Conservation (phyloP, 2,329 filamentous ascomycete species). For the Sporothrix phasma region DNA sequence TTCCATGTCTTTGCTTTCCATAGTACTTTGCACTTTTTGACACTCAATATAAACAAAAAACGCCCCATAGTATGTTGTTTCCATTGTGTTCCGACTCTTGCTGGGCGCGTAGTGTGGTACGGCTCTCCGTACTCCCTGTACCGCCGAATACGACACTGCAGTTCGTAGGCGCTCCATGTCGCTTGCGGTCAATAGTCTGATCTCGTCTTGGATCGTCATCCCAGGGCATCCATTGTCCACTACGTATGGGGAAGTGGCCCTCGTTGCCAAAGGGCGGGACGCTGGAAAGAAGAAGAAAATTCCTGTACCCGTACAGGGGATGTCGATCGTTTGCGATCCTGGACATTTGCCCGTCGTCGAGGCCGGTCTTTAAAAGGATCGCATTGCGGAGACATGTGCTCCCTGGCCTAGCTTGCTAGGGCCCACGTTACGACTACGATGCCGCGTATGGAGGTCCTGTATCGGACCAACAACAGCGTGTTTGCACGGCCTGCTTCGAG, state of each 20-base stretch:
- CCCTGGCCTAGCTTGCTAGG: background rate
- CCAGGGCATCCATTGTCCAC: too few species aligned
- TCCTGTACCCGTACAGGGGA: background rate
- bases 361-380: background rate
- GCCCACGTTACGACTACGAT: background rate
- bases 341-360: background rate
- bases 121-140: too few species aligned
- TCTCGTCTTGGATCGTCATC: background rate
- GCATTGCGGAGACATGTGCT: background rate
- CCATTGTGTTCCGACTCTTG: background rate
- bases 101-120: background rate
- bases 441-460: too few species aligned
- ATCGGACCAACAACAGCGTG: background rate
- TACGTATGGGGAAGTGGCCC: background rate
- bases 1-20: too few species aligned
- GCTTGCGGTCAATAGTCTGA: background rate
- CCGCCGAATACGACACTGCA: too few species aligned
- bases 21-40: background rate
- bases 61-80: background rate
- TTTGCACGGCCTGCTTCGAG: background rate
- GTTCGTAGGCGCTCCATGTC: too few species aligned
- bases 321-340: conserved; percentile 6
- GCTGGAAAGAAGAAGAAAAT: background rate
- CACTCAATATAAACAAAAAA: background rate
- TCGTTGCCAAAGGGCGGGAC: background rate